Evolutionary conservation across 1,284 basidiomycete species (phyloP).

Genomic region (Entoloma clypeatum): DNA sequence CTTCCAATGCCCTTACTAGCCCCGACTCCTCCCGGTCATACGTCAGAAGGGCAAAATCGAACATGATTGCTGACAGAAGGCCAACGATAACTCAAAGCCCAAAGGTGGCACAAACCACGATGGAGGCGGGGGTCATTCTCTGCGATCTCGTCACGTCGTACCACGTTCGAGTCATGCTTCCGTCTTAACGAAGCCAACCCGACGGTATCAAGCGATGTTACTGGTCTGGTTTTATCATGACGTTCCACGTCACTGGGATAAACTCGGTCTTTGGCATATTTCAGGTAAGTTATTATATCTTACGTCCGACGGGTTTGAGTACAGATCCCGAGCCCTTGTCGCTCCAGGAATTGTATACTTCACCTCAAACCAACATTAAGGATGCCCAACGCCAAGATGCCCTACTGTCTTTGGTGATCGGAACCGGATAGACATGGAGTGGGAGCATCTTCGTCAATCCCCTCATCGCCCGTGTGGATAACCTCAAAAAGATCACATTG

Average conservation of each 20-base stretch:
- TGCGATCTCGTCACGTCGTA: no score
- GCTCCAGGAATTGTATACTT: slow-evolving; percentile 41
- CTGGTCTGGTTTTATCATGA: slow-evolving; percentile 42
- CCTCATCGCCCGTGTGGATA: slow-evolving; percentile 33
- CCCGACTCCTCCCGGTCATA: no score
- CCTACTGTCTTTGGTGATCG: slow-evolving; percentile 40
- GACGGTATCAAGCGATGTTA: slow-evolving; percentile 36
- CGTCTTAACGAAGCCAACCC: slow-evolving; percentile 21
- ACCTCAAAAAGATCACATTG: slow-evolving; percentile 36
- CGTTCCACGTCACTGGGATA: slow-evolving; percentile 43
- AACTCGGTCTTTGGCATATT: slow-evolving; percentile 28
- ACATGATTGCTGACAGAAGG: no score
- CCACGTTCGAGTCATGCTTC: no score
- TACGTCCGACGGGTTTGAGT: neutral
- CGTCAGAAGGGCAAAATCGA: no score
- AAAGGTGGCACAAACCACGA: no score
- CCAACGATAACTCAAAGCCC: no score
- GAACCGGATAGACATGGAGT: slow-evolving; percentile 44
- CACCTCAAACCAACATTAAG: slow-evolving; percentile 32
- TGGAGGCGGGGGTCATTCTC: no score
- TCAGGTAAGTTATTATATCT: slow-evolving; percentile 20
- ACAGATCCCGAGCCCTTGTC: neutral
- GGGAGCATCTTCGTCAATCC: slow-evolving; percentile 44
- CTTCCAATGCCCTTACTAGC: no score
- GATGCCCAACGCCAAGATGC: slow-evolving; percentile 38